Conservation (phyloP, 23 red algal genomes). For the Agarophyton chilense region DNA sequence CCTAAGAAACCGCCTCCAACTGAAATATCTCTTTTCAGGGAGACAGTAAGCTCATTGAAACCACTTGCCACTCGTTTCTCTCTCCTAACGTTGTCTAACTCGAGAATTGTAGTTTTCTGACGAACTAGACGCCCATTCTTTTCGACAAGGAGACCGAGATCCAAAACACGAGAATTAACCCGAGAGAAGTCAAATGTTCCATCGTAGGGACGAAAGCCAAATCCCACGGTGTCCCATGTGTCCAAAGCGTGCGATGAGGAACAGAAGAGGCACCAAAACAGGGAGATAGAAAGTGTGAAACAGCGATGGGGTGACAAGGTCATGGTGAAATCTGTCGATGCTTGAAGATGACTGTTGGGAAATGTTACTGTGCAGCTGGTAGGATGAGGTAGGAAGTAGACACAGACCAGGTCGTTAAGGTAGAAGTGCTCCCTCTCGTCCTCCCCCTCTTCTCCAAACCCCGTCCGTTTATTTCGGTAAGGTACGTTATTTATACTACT, state of each 20-base stretch:
- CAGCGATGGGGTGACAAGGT: background rate
- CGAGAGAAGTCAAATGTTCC: constrained; percentile 32
- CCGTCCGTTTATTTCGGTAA: too few species aligned
- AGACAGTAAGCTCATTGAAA: constrained; percentile 25
- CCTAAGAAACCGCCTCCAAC: constrained; percentile 1
- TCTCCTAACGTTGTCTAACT: background rate
- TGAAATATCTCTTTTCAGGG: constrained; percentile 19
- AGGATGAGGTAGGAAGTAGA: too few species aligned
- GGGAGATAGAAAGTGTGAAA: background rate
- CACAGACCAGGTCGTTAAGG: too few species aligned
- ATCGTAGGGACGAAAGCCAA: constrained; percentile 41
- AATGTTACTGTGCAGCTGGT: too few species aligned
- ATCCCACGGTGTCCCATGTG: constrained; percentile 18
- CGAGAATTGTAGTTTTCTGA: background rate
- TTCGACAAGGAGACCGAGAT: constrained; percentile 10
- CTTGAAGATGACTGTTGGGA: too few species aligned
- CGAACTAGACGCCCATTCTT: constrained; percentile 20
- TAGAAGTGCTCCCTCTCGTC: too few species aligned
- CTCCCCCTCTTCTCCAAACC: too few species aligned
- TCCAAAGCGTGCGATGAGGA: constrained; percentile 6
- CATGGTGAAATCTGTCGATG: too few species aligned
- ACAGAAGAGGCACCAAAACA: constrained; percentile 10
- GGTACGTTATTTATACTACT: too few species aligned
- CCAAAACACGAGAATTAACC: constrained; percentile 28
- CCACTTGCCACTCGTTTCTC: constrained; percentile 12